Percentiles rank a stretch among this genome's conserved stretches.
These are phyloP conservation scores for Schoenoplectus triqueter DNA, from an alignment of 202 grass and related monocot species.

Conservation along the genomic window DNA sequence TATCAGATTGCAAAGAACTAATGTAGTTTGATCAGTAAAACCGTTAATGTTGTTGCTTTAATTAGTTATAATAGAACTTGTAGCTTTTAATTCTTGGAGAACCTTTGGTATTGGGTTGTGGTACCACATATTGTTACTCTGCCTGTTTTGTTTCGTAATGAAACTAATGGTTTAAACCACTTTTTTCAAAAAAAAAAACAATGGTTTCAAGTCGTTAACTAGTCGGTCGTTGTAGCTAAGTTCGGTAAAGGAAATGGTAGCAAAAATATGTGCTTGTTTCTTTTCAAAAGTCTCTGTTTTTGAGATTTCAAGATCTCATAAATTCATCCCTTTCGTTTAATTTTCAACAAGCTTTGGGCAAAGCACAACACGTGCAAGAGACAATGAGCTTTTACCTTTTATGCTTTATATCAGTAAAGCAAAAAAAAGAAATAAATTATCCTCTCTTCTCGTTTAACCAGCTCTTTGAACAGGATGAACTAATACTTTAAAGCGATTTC, in stretches of 20 bases:
- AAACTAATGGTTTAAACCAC: not conserved
- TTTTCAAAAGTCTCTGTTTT: conserved; percentile 28
- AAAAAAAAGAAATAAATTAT: conserved; percentile 36
- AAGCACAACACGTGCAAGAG: conserved; percentile 42
- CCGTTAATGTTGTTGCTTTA: too few species aligned
- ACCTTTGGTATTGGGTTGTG: too few species aligned
- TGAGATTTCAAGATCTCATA: conserved; percentile 2
- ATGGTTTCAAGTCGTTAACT: not conserved
- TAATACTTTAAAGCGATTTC: conserved; percentile 34
- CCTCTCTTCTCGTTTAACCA: conserved; percentile 12
- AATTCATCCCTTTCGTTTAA: conserved; percentile 22
- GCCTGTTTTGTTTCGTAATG: not conserved
- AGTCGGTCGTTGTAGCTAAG: not conserved
- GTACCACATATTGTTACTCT: not conserved
- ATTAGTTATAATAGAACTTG: too few species aligned
- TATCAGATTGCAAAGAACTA: too few species aligned
- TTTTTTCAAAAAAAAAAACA: not conserved
- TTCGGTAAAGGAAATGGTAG: not conserved
- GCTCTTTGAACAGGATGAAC: conserved; percentile 21
- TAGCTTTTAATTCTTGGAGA: too few species aligned
- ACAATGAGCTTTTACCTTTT: conserved; percentile 38
- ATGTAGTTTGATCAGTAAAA: too few species aligned
- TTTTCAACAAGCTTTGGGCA: conserved; percentile 35
- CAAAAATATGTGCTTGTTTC: not conserved
- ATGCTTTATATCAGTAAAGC: conserved; percentile 40